These are phyloP conservation scores for Suillus weaverae DNA, from an alignment of 768 basidiomycete species.

Conservation along the genomic window DNA sequence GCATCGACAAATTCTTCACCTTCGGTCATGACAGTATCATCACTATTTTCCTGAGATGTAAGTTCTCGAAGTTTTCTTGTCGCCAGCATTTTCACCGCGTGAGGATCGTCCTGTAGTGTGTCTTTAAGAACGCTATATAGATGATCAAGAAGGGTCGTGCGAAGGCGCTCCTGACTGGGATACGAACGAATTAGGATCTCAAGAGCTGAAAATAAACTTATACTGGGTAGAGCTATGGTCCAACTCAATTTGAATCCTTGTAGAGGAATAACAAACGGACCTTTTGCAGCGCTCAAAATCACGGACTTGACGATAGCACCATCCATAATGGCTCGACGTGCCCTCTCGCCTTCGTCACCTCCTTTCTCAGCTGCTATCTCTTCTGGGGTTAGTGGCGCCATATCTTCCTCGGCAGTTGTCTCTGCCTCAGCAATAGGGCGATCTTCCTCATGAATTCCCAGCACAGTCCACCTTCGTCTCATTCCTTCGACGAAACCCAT, in stretches of 20 bases:
- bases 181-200: constrained; percentile 43
- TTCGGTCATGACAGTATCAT: constrained; percentile 13
- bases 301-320: constrained; percentile 81
- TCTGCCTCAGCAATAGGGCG: constrained; percentile 19
- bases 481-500: constrained; percentile 81
- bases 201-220: constrained; percentile 43
- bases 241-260: constrained; percentile 10
- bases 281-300: constrained; percentile 72
- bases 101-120: constrained; percentile 37
- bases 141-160: constrained; percentile 41
- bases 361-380: constrained; percentile 35
- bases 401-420: constrained; percentile 14
- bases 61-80: constrained; percentile 34
- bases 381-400: constrained; percentile 20
- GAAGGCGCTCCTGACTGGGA: constrained; percentile 41
- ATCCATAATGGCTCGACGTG: constrained; percentile 66
- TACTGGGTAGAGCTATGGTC: constrained; percentile 36
- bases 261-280: constrained; percentile 39
- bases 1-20: constrained; percentile 28
- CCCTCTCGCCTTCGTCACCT: constrained; percentile 50
- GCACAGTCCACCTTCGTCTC: constrained; percentile 73
- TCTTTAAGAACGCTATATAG: constrained; percentile 42
- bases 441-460: constrained; percentile 56
- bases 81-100: constrained; percentile 40
- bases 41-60: constrained; percentile 24